A percentile compares a stretch with the other conserved stretches of the same genome.
Conservation (phyloP, 2,329 filamentous ascomycete genomes). For the Juglanconis sp. region DNA sequence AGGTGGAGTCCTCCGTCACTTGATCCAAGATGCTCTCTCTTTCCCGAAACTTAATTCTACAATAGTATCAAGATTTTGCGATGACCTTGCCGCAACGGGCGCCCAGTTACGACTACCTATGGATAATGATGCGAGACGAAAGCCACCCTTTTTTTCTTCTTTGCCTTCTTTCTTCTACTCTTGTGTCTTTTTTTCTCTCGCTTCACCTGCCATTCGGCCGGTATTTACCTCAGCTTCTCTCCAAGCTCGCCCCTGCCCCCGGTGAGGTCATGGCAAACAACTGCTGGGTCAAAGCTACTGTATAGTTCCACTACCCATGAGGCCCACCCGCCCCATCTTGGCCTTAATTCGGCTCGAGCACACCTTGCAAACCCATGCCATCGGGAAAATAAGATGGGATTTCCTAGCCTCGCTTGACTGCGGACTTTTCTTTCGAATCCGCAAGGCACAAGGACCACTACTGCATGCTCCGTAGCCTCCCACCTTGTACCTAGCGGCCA, state of each 20-base stretch:
- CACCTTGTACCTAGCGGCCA: no score
- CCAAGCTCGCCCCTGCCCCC: neutral
- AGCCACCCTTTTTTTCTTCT: no score
- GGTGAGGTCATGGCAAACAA: constrained; percentile 6
- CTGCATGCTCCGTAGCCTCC: no score
- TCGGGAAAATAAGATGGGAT: neutral
- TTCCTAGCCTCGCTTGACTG: constrained; percentile 11
- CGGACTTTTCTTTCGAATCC: neutral
- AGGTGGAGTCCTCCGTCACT: neutral
- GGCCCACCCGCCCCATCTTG: neutral
- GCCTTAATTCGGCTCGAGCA: constrained; percentile 14
- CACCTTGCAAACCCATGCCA: constrained; percentile 13
- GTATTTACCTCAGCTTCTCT: neutral
- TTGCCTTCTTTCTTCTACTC: no score
- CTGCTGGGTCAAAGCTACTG: neutral
- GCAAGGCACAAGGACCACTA: neutral
- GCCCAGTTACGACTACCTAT: no score
- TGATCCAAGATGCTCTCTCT: neutral
- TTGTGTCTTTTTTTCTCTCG: neutral
- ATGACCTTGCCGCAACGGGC: no score
- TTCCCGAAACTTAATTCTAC: neutral
- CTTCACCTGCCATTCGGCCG: neutral
- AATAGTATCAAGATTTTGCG: neutral
- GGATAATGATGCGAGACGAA: no score
- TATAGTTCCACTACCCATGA: neutral